Conservation (phyloP, 352 stramenopile species). For the Aphanomyces stellatus region DNA sequence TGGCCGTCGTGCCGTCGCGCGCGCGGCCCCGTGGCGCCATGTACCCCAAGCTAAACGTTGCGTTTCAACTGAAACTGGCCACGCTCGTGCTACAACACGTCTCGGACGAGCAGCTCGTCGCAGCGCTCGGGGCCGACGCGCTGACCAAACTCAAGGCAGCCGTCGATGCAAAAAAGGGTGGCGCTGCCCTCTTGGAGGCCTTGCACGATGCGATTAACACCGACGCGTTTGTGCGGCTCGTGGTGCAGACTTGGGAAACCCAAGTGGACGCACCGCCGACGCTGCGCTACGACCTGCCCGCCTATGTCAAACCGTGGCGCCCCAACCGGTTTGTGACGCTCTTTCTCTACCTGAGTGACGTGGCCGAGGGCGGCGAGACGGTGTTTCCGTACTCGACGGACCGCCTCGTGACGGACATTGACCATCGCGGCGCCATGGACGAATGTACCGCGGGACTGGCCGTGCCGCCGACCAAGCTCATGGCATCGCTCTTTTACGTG, state of each 20-base stretch:
- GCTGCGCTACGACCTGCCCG: slow-evolving; percentile 33
- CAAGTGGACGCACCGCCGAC: slow-evolving; percentile 32
- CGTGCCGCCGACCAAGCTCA: slow-evolving; percentile 49
- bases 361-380: slow-evolving; percentile 93
- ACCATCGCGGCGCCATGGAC: slow-evolving; percentile 52
- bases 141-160: slow-evolving; percentile 30
- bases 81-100: slow-evolving; percentile 59
- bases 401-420: slow-evolving; percentile 52
- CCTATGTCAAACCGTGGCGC: slow-evolving; percentile 50
- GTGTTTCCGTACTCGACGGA: slow-evolving; percentile 89
- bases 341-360: slow-evolving; percentile 95
- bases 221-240: slow-evolving; percentile 51
- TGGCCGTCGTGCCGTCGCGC: slow-evolving; percentile 35
- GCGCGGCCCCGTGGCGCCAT: slow-evolving; percentile 38
- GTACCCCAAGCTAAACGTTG: slow-evolving; percentile 57
- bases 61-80: slow-evolving; percentile 55
- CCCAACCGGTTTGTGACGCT: slow-evolving; percentile 94
- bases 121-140: slow-evolving; percentile 22
- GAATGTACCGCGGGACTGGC: slow-evolving; percentile 67
- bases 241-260: slow-evolving; percentile 60
- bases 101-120: slow-evolving; percentile 32
- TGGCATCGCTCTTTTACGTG: slow-evolving; percentile 75
- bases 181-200: slow-evolving; percentile 56
- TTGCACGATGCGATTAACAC: slow-evolving; percentile 44
- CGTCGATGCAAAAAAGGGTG: slow-evolving; percentile 25